Conservation (phyloP, 371 early-diverging fungal genomes). For the Mucor sp. region DNA sequence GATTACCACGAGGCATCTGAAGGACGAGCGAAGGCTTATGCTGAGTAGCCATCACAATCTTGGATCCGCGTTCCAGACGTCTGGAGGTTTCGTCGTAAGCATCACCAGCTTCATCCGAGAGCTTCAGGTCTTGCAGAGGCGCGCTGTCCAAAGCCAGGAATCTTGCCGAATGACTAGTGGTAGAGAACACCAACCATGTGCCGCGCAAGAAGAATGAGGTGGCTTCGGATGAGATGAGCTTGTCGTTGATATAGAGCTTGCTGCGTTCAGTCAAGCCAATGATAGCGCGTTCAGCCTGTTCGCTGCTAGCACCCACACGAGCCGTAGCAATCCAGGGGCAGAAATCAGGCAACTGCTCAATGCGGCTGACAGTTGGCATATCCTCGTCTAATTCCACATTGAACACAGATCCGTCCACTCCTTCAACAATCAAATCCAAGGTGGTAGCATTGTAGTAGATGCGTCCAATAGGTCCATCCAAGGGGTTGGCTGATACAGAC, state of each 20-base stretch:
- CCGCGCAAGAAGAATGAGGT: slow-evolving; percentile 88
- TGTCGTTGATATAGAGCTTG: slow-evolving; percentile 77
- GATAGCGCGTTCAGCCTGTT: slow-evolving; percentile 44
- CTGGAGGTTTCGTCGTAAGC: slow-evolving; percentile 78
- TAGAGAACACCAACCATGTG: slow-evolving; percentile 84
- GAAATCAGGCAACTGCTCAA: slow-evolving; percentile 50
- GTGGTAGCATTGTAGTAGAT: slow-evolving; percentile 30
- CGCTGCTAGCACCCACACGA: slow-evolving; percentile 41
- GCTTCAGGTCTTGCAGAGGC: slow-evolving; percentile 43
- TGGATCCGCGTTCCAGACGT: slow-evolving; percentile 90
- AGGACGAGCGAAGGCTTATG: slow-evolving; percentile 75
- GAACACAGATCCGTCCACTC: slow-evolving; percentile 44
- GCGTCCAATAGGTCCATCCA: slow-evolving; percentile 25
- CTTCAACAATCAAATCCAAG: slow-evolving; percentile 52
- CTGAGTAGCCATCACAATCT: slow-evolving; percentile 80
- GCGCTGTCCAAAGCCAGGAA: slow-evolving; percentile 64
- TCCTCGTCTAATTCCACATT: slow-evolving; percentile 27
- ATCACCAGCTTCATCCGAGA: slow-evolving; percentile 51
- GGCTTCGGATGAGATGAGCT: slow-evolving; percentile 71
- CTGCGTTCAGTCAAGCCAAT: slow-evolving; percentile 82
- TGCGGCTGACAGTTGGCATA: slow-evolving; percentile 3
- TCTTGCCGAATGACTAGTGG: slow-evolving; percentile 79
- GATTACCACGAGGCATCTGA: slow-evolving; percentile 97
- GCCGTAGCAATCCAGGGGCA: slow-evolving; percentile 73
- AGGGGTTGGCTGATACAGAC: slow-evolving; percentile 12